Conservation (phyloP, 164 flowering plant genomes). For the Sextonia rubra region DNA sequence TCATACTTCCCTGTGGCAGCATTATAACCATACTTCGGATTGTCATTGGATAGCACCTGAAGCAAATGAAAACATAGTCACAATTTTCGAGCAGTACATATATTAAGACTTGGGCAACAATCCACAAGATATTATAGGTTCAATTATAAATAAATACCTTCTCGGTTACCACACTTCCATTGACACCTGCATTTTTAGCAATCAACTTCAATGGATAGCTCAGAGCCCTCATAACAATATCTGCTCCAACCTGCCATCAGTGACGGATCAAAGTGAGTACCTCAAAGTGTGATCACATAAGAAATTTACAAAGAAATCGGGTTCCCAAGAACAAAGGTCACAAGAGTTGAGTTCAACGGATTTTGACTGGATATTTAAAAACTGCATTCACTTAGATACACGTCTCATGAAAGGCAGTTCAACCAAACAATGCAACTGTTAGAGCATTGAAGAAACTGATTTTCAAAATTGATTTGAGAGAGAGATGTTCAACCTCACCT, state of each 20-base stretch:
- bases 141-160: conserved; percentile 43
- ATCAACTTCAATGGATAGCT: conserved; percentile 88
- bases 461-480: background rate
- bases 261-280: background rate
- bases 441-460: background rate
- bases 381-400: too few species aligned
- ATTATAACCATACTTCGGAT: conserved; percentile 71
- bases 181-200: conserved; percentile 97
- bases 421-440: too few species aligned
- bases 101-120: background rate
- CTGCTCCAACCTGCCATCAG: conserved; percentile 81
- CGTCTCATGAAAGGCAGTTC: background rate
- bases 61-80: background rate
- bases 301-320: background rate
- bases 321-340: background rate
- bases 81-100: background rate
- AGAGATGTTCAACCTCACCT: conserved; percentile 34
- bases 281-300: too few species aligned
- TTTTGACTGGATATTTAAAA: background rate
- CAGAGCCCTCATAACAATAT: conserved; percentile 83
- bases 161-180: conserved; percentile 96
- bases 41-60: conserved; percentile 72
- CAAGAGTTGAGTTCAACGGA: background rate
- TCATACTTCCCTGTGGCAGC: conserved; percentile 86
- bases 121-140: background rate